Base-by-base conservation (phyloP, 805 yeast genomes). In the Ogataea polymorpha region DNA sequence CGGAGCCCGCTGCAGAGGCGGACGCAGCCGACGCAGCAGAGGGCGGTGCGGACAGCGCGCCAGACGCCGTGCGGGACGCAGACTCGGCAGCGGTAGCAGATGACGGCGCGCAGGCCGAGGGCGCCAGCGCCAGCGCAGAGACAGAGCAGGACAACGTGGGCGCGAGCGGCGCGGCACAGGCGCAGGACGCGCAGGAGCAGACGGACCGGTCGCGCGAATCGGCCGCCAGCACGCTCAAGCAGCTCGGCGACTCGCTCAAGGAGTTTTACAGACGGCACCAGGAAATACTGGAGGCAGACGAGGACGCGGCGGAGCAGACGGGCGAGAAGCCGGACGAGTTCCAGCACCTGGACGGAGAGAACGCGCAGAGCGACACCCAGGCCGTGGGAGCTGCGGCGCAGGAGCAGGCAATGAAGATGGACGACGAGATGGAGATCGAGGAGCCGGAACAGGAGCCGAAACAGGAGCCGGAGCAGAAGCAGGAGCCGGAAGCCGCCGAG, bases 251-350 rank as follows among this genome's bases (percentile, higher is more conserved):
- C 62, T 78, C 96, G 1, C 60, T 90, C 66, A 86, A 91, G 53
- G 96, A 90, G 57, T 91, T 85, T 66, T 95, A 91, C 59, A 84
- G 87, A 58, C 83, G 96, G 53, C 80, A 85, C 48, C 88, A 86
- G 60, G 96, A 89, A 53, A 91, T 93, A 46, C 72, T 81, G 50
- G 90, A 86, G 49, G 78, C 86, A 8, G 77, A 75, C 37, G 79
- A 78, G 29, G 68, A 68, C 21, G 68, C 74, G 32, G 66, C 59
- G 18, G 80, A 80, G 10, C 73, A 76, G 39, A 79, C 81, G 10
- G 80, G 76, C 44, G 82, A 79, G 46, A 74, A 80, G 37, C 90
- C 95, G 0, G 96, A 88, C 56, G 95, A 88, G 54, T 85, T 88
- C 61, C 87, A 86, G 57, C 93, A 86, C 54, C 70, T 83, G 37